Percentiles rank a stretch among this genome's conserved stretches.
phyloP scores from a whole-genome alignment of 306 rosid genomes.

The Sphenostylis stenocarpa region DNA sequence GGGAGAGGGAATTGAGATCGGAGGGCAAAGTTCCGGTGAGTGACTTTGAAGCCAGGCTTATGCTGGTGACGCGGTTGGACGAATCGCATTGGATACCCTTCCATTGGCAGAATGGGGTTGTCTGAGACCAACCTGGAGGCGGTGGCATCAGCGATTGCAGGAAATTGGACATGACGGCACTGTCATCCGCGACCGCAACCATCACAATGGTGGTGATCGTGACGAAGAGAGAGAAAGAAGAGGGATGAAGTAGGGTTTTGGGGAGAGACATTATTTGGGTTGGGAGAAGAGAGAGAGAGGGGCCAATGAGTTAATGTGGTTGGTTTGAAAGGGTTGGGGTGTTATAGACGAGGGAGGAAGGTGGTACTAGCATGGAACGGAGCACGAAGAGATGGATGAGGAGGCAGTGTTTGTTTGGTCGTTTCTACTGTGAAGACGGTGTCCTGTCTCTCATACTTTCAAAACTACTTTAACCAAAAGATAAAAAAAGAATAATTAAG shows the following conservation, averaged over 20 bases:
- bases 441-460: not conserved
- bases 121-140: constrained; percentile 56
- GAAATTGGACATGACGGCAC: constrained; percentile 50
- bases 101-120: constrained; percentile 57
- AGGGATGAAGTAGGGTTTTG: constrained; percentile 41
- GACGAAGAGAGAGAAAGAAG: not conserved
- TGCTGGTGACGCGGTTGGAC: constrained; percentile 53
- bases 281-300: not conserved
- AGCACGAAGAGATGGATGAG: not conserved
- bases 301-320: not conserved
- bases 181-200: constrained; percentile 73
- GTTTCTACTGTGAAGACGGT: not conserved
- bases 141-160: constrained; percentile 33
- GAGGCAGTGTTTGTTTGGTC: not conserved
- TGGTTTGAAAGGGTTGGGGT: not conserved
- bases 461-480: not conserved
- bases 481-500: not conserved
- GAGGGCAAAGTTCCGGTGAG: constrained; percentile 75
- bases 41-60: constrained; percentile 41
- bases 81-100: constrained; percentile 53
- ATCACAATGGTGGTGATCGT: not conserved
- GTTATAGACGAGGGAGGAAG: not conserved
- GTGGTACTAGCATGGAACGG: not conserved
- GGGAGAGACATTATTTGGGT: constrained; percentile 42
- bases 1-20: constrained; percentile 64